Evolutionary conservation across 2,329 filamentous ascomycete species (phyloP).

Genomic region (Cercospora sesami): DNA sequence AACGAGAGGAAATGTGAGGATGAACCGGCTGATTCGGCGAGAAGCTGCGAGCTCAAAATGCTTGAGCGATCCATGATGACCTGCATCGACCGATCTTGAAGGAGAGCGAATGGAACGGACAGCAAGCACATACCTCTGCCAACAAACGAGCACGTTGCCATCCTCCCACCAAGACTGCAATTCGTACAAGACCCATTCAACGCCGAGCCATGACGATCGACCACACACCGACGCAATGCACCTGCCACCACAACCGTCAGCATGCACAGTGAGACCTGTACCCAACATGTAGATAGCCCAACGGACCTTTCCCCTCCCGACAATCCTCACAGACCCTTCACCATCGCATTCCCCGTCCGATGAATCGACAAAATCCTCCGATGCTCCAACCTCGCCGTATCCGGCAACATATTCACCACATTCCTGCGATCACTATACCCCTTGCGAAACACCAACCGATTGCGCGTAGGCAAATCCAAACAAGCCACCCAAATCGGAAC

Average conservation of each 20-base stretch:
- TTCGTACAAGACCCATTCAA: constrained; percentile 4
- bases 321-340: background rate
- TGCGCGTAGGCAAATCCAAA: background rate
- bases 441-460: background rate
- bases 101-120: background rate
- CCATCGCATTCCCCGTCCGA: background rate
- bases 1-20: background rate
- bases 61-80: background rate
- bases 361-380: background rate
- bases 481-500: background rate
- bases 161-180: background rate
- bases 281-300: no score
- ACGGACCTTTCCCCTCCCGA: background rate
- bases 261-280: no score
- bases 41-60: background rate
- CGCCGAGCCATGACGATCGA: background rate
- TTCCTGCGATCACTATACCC: background rate
- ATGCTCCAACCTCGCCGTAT: background rate
- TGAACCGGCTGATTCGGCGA: no score
- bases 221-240: background rate
- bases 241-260: background rate
- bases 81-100: background rate
- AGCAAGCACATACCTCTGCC: background rate
- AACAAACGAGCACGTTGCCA: background rate
- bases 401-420: background rate